Base-by-base conservation (phyloP, 805 yeast species). In the Vanderwaltozyma tropicalis region DNA sequence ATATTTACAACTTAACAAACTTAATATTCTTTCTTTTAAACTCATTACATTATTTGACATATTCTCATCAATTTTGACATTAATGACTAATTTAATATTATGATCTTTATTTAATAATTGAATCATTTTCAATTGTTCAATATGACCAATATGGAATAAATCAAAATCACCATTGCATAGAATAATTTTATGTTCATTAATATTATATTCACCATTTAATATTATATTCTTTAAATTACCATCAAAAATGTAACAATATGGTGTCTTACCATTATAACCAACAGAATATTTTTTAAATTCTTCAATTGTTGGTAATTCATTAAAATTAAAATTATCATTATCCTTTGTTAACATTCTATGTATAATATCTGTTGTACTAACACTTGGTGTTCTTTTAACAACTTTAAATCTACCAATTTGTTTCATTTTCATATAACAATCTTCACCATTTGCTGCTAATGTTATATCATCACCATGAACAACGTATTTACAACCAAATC, bases 391-490 rank as follows among this genome's bases (percentile, higher is more conserved):
- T 47, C 98, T 69, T 60, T 84, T 87, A 31, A 92, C 97, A n/a
- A 85, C 86, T 16, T 79, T 71, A 56, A 89, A 84, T 47, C 89
- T 64, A n/a, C 94, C 95, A 54, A 76, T 61, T 38, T 84, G 85
- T 57, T 89, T 88, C 47, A 88, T 84, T 19, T 59, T 69, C 41
- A 81, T 80, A 62, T 92, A 92, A 52, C 96, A 86, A 62, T 92
- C 98, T 40, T 84, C 78, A 2, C 98, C 98, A 53, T 85, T 71
- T 13, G 95, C 95, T 61, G 92, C 97, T 2, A 96, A 83, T 19
- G 96, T 92, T 47, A 92, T 86, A 55, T 92, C 98, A 61, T 92
- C 98, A 6, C 98, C 98, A 59, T 92, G 98, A 10, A 92, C 95
- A n/a, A 92, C 98, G 57, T 78, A 92, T 53, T 75, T 62, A 64